Percentiles rank a stretch among this genome's conserved stretches.
These are phyloP conservation scores for Pseudopyrenochaeta lycopersici DNA, from an alignment of 2,329 filamentous ascomycete genomes.

Conservation along the genomic window DNA sequence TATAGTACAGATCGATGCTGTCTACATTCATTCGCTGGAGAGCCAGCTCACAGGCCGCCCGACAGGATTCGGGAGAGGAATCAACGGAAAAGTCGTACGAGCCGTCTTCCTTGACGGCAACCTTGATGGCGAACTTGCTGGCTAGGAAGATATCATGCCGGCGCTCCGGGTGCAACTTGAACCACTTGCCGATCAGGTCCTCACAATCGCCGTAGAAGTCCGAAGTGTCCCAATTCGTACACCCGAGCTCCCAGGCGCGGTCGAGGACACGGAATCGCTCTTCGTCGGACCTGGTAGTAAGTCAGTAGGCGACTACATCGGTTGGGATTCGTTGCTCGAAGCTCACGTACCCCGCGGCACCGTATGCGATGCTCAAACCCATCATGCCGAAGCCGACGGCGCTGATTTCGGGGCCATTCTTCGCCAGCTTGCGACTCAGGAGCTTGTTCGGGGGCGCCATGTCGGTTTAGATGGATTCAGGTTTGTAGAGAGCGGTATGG, in stretches of 20 bases:
- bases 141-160: constrained; percentile 27
- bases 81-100: too few species aligned
- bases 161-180: neutral
- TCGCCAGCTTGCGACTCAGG: neutral
- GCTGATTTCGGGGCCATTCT: neutral
- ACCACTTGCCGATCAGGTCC: neutral
- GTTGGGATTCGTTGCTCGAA: too few species aligned
- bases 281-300: neutral
- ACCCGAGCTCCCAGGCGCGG: neutral
- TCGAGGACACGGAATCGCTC: neutral
- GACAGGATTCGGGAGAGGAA: too few species aligned
- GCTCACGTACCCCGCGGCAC: too few species aligned
- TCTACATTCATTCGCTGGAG: constrained; percentile 46
- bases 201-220: neutral
- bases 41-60: constrained; percentile 43
- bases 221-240: neutral
- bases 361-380: too few species aligned
- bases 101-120: constrained; percentile 15
- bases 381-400: neutral
- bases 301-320: too few species aligned
- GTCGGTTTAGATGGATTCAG: too few species aligned
- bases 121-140: constrained; percentile 11
- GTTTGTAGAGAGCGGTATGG: too few species aligned
- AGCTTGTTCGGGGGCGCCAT: too few species aligned
- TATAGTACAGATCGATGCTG: constrained; percentile 52